A percentile compares a stretch with the other conserved stretches of the same genome.
Evolutionary conservation across 495 filamentous ascomycete genomes (phyloP).

Genomic region (Letharia lupina): DNA sequence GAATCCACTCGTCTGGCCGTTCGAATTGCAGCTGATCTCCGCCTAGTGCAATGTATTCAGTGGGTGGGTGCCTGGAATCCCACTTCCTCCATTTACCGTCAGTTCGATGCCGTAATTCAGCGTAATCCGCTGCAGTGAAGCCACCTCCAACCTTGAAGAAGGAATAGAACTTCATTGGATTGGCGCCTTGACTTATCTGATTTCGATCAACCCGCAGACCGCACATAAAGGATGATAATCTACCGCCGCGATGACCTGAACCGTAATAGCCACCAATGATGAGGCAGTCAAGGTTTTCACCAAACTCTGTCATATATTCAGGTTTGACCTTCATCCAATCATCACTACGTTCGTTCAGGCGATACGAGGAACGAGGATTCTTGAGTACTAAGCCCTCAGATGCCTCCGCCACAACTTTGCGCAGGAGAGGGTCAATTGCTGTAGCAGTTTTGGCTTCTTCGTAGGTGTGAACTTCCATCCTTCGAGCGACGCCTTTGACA

Average conservation of each 20-base stretch:
- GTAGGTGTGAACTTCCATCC: slow-evolving; percentile 79
- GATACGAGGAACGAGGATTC: slow-evolving; percentile 80
- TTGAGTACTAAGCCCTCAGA: slow-evolving; percentile 92
- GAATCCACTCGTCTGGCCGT: slow-evolving; percentile 88
- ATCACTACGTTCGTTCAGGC: slow-evolving; percentile 83
- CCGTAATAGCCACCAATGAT: slow-evolving; percentile 93
- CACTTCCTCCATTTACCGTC: slow-evolving; percentile 87
- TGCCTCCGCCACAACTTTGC: slow-evolving; percentile 76
- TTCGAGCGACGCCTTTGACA: slow-evolving; percentile 56
- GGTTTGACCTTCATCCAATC: slow-evolving; percentile 99
- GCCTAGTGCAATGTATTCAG: slow-evolving; percentile 69
- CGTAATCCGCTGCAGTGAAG: slow-evolving; percentile 78
- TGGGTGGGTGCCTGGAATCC: slow-evolving; percentile 72
- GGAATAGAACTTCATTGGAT: slow-evolving; percentile 70
- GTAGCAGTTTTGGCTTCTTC: slow-evolving; percentile 53
- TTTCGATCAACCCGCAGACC: slow-evolving; percentile 70
- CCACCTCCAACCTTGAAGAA: slow-evolving; percentile 97
- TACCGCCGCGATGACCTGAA: slow-evolving; percentile 73
- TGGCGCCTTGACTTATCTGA: slow-evolving; percentile 45
- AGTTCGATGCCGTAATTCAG: slow-evolving; percentile 69
- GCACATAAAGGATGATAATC: slow-evolving; percentile 77
- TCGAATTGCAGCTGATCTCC: slow-evolving; percentile 69
- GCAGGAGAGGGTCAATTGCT: slow-evolving; percentile 69
- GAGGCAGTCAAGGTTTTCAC: slow-evolving; percentile 82
- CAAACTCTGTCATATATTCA: slow-evolving; percentile 96